These are phyloP conservation scores for Talaromyces sp. DNA, from an alignment of 2,329 filamentous ascomycete species.

Conservation along the genomic window DNA sequence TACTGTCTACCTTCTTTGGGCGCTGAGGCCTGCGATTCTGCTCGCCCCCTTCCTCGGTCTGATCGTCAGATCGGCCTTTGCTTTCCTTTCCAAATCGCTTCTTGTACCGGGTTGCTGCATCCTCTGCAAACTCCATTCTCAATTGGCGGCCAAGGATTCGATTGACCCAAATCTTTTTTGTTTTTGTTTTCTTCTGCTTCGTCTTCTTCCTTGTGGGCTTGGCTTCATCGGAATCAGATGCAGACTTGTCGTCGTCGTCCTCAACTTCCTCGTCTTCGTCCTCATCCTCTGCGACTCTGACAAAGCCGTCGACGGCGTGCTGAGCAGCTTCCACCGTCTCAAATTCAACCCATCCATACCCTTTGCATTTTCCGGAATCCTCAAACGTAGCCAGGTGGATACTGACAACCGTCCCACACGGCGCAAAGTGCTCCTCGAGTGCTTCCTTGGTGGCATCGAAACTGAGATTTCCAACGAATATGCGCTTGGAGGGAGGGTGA, in stretches of 20 bases:
- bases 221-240: slow-evolving; percentile 23
- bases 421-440: slow-evolving; percentile 72
- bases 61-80: slow-evolving; percentile 22
- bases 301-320: slow-evolving; percentile 74
- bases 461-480: slow-evolving; percentile 88
- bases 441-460: slow-evolving; percentile 80
- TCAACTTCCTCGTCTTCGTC: slow-evolving; percentile 48
- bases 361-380: slow-evolving; percentile 96
- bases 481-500: slow-evolving; percentile 68
- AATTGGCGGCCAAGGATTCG: slow-evolving; percentile 73
- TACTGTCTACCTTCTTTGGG: slow-evolving; percentile 24
- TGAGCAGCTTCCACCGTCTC: slow-evolving; percentile 70
- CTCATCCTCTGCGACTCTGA: slow-evolving; percentile 55
- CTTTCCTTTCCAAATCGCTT: slow-evolving; percentile 83
- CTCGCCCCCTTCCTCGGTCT: slow-evolving; percentile 16
- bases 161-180: slow-evolving; percentile 71
- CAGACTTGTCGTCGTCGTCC: slow-evolving; percentile 43
- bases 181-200: slow-evolving; percentile 23
- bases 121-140: slow-evolving; percentile 90
- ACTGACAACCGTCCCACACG: slow-evolving; percentile 77
- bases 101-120: slow-evolving; percentile 82
- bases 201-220: slow-evolving; percentile 13
- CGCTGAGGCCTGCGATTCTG: slow-evolving; percentile 17
- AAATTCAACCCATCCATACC: slow-evolving; percentile 93
- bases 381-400: slow-evolving; percentile 92